Percentiles rank a stretch among this genome's conserved stretches.
phyloP scores from a whole-genome alignment of 176 grass and related monocot genomes.

The Oryza longistaminata region DNA sequence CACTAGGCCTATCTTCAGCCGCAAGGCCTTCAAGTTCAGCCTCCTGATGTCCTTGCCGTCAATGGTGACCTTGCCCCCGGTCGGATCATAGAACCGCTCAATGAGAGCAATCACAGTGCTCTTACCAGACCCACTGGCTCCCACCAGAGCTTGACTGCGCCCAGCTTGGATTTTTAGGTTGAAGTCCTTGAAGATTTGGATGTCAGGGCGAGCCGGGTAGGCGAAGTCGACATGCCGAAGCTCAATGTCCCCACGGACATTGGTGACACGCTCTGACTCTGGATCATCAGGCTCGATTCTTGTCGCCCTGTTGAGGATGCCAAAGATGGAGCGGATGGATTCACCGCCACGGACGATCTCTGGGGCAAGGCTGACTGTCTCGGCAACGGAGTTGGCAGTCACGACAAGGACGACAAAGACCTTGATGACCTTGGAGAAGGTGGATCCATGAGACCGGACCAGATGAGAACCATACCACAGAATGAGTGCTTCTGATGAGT shows the following conservation, averaged over 20 bases:
- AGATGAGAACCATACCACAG: conserved; percentile 96
- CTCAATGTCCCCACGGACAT: conserved; percentile 81
- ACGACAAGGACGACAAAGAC: conserved; percentile 96
- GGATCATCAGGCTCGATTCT: conserved; percentile 80
- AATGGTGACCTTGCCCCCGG: conserved; percentile 68
- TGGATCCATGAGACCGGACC: conserved; percentile 66
- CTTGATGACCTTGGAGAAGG: conserved; percentile 98
- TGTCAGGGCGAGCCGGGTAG: conserved; percentile 77
- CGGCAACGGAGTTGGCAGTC: conserved; percentile 86
- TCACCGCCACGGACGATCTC: conserved; percentile 87
- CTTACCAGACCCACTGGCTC: conserved; percentile 91
- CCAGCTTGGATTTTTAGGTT: conserved; percentile 86
- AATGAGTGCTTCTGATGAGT: conserved; percentile 85
- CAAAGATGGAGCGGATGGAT: conserved; percentile 87
- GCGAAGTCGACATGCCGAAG: conserved; percentile 84
- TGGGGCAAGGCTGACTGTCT: conserved; percentile 88
- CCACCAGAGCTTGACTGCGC: conserved; percentile 87
- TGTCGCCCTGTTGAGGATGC: conserved; percentile 78
- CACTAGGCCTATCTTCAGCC: conserved; percentile 82
- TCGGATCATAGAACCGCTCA: conserved; percentile 90
- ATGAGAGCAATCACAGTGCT: conserved; percentile 87
- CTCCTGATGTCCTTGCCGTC: conserved; percentile 79
- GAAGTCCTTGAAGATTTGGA: conserved; percentile 95
- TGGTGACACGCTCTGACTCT: conserved; percentile 68
- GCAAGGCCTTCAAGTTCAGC: conserved; percentile 78